Evolutionary conservation across 1,284 basidiomycete species (phyloP), one percentile per base, ranked within the genome.

Genomic region (Ustilago sp.): DNA sequence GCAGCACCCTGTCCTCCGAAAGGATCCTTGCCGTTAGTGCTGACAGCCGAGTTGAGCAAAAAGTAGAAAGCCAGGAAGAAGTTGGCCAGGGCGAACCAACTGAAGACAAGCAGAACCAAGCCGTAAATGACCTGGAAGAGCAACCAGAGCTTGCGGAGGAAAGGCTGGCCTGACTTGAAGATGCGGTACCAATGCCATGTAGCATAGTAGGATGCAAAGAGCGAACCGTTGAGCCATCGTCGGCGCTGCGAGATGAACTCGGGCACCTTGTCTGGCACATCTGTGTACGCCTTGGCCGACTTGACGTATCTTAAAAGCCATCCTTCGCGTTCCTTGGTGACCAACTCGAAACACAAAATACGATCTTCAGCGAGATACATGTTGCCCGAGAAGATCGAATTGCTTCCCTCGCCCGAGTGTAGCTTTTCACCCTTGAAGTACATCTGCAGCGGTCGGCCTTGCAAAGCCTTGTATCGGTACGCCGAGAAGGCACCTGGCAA

Each of bases 401-500:
- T 72, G 59, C 83, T 75, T 28, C 71, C 68, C 28, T 68, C 71
- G 23, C 63, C 76, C 48, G 75, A 64, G 63, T 80, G 64, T 77
- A 79, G 91, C 95, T 91, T 86, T 91, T 95, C 89, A 38, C 95
- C 95, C 41, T 95, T 87, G 89, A 98, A 98, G 88, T 98, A 98
- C 86, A 95, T 93, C 79, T 94, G 92, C 74, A 98, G 83, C 0
- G 95, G 95, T 12, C 77, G 63, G 0, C 94, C 95, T 86, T 94
- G 93, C 61, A 97, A 86, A 9, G 94, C 95, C 67, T 94, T 93
- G 86, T 95, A 95, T 63, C 84, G 75, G 61, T 83, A 86, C 1
- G 95, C 95, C 64, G 92, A 94, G 87, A 97, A 97, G 4, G 95
- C 95, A 77, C 95, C 94, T 3, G 95, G 95, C 56, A 97, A 86